phyloP scores from a whole-genome alignment of 2,329 filamentous ascomycete genomes.

The Epichloe brachyelytri region DNA sequence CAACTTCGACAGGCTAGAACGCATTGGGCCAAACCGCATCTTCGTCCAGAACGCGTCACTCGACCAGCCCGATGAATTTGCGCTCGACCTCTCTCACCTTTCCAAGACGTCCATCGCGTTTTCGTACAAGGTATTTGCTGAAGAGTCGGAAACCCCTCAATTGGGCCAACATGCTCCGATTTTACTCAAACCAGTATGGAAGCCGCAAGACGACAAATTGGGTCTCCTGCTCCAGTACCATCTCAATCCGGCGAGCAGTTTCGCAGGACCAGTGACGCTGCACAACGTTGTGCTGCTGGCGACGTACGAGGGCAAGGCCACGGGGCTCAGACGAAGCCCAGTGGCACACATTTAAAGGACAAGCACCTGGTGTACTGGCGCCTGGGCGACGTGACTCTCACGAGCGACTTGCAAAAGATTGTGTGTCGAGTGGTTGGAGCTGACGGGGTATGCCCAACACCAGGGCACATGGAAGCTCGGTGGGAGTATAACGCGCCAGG shows the following conservation, averaged over 20 bases:
- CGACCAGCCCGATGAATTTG: slow-evolving; percentile 67
- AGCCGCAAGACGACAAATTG: slow-evolving; percentile 71
- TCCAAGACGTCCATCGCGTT: slow-evolving; percentile 69
- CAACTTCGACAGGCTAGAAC: slow-evolving; percentile 78
- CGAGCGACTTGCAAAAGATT: slow-evolving; percentile 57
- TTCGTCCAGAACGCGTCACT: slow-evolving; percentile 60
- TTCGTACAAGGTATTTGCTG: slow-evolving; percentile 77
- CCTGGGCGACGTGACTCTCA: slow-evolving; percentile 59
- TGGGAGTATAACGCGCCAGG: slow-evolving; percentile 51
- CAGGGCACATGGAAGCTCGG: slow-evolving; percentile 67
- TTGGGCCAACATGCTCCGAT: slow-evolving; percentile 54
- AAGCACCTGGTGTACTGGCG: slow-evolving; percentile 71
- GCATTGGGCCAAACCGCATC: slow-evolving; percentile 84
- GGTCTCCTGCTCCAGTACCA: slow-evolving; percentile 76
- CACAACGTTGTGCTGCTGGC: slow-evolving; percentile 66
- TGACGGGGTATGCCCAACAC: slow-evolving; percentile 54
- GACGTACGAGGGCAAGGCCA: slow-evolving; percentile 56
- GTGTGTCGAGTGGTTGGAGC: slow-evolving; percentile 69
- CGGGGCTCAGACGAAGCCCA: slow-evolving; percentile 62
- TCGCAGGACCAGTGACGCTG: slow-evolving; percentile 28
- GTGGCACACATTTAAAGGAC: slow-evolving; percentile 67
- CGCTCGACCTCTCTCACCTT: slow-evolving; percentile 59
- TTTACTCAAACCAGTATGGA: slow-evolving; percentile 65
- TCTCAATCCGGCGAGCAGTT: slow-evolving; percentile 56
- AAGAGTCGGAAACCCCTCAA: slow-evolving; percentile 35